Percentiles rank a stretch among this genome's conserved stretches.
Evolutionary conservation across 1,139 yeast species (phyloP).

Genomic region (Kluyveromyces marxianus): DNA sequence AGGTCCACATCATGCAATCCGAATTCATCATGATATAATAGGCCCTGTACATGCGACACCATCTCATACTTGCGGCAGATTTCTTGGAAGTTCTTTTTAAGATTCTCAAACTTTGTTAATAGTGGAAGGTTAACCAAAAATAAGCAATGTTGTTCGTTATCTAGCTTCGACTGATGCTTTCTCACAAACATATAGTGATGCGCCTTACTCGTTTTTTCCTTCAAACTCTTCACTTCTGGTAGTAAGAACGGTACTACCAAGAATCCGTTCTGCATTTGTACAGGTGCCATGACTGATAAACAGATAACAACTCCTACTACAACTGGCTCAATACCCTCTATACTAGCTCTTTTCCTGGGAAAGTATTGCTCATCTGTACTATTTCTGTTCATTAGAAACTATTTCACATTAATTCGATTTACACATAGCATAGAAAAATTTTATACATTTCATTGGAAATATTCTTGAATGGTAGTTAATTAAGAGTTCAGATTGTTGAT

Average conservation of each 20-base stretch:
- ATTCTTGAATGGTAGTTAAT: too few species aligned
- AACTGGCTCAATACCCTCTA: too few species aligned
- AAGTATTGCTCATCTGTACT: too few species aligned
- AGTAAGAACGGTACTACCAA: constrained; percentile 33
- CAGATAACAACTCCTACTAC: too few species aligned
- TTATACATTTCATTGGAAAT: too few species aligned
- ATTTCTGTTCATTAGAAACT: too few species aligned
- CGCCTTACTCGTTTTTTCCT: constrained; percentile 10
- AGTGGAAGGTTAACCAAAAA: constrained; percentile 77
- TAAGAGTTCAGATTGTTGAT: too few species aligned
- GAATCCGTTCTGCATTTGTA: constrained; percentile 33
- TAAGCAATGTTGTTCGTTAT: constrained; percentile 37
- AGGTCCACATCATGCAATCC: constrained; percentile 48
- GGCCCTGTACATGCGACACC: constrained; percentile 28
- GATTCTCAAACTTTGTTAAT: constrained; percentile 42
- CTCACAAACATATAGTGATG: constrained; percentile 52
- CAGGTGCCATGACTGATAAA: constrained; percentile 6
- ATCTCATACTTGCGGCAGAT: constrained; percentile 39
- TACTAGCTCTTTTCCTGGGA: too few species aligned
- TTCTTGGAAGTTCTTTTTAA: constrained; percentile 52
- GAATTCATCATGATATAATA: constrained; percentile 30
- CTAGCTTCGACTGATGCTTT: constrained; percentile 46
- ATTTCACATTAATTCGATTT: too few species aligned
- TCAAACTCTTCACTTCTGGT: constrained; percentile 21
- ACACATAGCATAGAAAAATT: too few species aligned